Percentiles rank a stretch among this genome's conserved stretches.
These are phyloP conservation scores for Kappamyces sp. DNA, from an alignment of 192 early-diverging fungal species.

Conservation along the genomic window DNA sequence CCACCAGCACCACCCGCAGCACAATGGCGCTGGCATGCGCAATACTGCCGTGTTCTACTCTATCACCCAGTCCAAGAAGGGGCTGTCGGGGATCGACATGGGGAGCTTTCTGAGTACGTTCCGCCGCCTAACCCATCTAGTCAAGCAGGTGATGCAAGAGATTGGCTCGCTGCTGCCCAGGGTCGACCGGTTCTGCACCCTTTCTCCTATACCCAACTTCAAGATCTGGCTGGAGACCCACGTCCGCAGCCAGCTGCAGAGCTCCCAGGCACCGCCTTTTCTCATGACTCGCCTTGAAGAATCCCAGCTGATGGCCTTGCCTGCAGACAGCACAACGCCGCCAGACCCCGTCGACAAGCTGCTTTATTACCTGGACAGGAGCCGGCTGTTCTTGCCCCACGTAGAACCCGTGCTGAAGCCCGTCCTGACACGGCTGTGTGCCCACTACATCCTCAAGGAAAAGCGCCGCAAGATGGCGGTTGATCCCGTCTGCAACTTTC, in stretches of 20 bases:
- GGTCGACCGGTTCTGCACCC: constrained; percentile 73
- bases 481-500: constrained; percentile 92
- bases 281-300: no score
- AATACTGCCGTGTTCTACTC: constrained; percentile 86
- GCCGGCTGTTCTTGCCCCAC: constrained; percentile 12
- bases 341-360: no score
- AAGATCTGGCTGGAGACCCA: constrained; percentile 63
- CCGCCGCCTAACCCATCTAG: constrained; percentile 21
- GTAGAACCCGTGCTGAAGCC: constrained; percentile 39
- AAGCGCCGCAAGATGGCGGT: constrained; percentile 59
- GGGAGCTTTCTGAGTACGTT: constrained; percentile 67
- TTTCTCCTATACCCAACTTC: constrained; percentile 89
- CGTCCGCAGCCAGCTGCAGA: neutral
- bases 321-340: no score
- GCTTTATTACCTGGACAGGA: neutral
- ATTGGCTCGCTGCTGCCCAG: constrained; percentile 63
- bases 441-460: constrained; percentile 61
- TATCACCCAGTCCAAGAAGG: constrained; percentile 76
- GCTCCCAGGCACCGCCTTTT: no score
- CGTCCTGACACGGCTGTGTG: constrained; percentile 51
- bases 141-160: constrained; percentile 82
- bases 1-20: constrained; percentile 39
- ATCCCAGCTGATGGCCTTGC: no score
- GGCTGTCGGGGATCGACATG: constrained; percentile 81
- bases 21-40: constrained; percentile 27